Evolutionary conservation across 2,329 filamentous ascomycete species (phyloP).

Genomic region (Capronia americana): DNA sequence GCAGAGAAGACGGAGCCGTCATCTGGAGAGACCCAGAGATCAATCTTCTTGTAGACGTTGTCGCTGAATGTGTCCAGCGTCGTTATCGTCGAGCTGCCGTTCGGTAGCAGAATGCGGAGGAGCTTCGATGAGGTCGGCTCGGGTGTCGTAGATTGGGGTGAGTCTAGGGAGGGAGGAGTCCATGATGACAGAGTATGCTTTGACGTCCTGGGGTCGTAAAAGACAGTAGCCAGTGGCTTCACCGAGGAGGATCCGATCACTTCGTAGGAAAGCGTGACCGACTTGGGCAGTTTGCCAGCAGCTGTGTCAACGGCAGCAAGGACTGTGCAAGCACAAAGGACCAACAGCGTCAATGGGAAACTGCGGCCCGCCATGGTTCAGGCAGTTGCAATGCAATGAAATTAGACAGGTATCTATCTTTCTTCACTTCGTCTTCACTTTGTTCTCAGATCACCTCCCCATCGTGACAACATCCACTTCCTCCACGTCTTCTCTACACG

Average conservation of each 20-base stretch:
- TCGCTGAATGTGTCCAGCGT: constrained; percentile 46
- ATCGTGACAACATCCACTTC: constrained; percentile 7
- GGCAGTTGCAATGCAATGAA: not conserved
- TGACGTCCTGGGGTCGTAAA: constrained; percentile 49
- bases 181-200: constrained; percentile 49
- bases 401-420: not conserved
- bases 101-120: constrained; percentile 49
- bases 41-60: constrained; percentile 44
- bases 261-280: constrained; percentile 39
- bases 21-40: constrained; percentile 49
- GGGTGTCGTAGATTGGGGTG: constrained; percentile 35
- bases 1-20: constrained; percentile 51
- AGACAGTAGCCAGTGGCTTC: constrained; percentile 48
- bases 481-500: constrained; percentile 10
- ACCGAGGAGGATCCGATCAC: constrained; percentile 34
- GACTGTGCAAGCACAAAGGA: constrained; percentile 15
- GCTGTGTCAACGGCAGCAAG: constrained; percentile 24
- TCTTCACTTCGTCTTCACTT: constrained; percentile 1
- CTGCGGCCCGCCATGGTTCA: constrained; percentile 22
- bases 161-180: constrained; percentile 43
- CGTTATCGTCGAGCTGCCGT: constrained; percentile 48
- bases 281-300: constrained; percentile 32
- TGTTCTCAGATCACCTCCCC: constrained; percentile 1
- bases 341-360: constrained; percentile 25
- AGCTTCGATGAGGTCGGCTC: constrained; percentile 60